These are phyloP conservation scores for Ophiostoma sp. DNA, from an alignment of 2,329 filamentous ascomycete genomes.

Conservation along the genomic window DNA sequence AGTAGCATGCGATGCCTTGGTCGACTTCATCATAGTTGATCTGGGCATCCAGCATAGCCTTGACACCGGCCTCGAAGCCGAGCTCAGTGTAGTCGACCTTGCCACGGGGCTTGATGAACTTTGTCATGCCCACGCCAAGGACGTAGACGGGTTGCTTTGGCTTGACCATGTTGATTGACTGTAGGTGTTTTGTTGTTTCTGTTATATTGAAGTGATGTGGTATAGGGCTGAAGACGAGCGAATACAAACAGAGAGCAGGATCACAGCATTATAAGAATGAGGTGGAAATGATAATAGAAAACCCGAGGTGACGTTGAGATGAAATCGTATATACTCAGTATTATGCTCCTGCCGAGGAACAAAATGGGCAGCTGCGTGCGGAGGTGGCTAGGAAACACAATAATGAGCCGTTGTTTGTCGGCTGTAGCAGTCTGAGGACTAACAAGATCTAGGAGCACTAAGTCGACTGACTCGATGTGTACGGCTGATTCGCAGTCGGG, in stretches of 20 bases:
- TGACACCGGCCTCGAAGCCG: conserved; percentile 86
- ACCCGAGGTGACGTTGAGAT: background rate
- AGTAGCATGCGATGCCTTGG: conserved; percentile 94
- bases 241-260: background rate
- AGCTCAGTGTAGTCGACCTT: conserved; percentile 94
- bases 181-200: background rate
- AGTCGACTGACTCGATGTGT: background rate
- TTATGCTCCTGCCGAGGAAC: background rate
- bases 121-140: conserved; percentile 96
- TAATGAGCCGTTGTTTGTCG: background rate
- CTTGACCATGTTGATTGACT: conserved; percentile 42
- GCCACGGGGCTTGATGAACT: conserved; percentile 94
- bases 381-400: background rate
- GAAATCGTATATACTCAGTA: background rate
- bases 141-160: conserved; percentile 65
- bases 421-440: background rate
- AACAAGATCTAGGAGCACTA: background rate
- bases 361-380: background rate
- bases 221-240: background rate
- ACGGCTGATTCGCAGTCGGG: background rate
- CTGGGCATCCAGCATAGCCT: conserved; percentile 77
- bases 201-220: background rate
- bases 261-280: too few species aligned
- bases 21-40: conserved; percentile 97
- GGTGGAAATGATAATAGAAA: background rate